Percentiles rank a stretch among this genome's conserved stretches.
Conservation (phyloP, 2,329 filamentous ascomycete species). For the Gyromitra esculenta region DNA sequence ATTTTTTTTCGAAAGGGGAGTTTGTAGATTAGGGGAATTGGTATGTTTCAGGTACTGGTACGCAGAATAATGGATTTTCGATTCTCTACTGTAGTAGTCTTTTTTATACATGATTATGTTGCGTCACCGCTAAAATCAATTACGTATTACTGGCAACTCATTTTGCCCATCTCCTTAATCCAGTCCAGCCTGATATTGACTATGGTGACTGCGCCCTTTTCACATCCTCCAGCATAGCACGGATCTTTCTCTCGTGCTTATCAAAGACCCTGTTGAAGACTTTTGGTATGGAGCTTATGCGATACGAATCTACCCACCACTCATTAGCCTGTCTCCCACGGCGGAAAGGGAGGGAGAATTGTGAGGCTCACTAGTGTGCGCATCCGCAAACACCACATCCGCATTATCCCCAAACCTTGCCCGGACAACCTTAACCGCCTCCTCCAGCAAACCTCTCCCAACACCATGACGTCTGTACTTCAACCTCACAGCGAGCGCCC, state of each 20-base stretch:
- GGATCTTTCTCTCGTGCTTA: conserved; percentile 37
- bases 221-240: conserved; percentile 39
- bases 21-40: conserved; percentile 16
- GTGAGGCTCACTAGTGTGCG: conserved; percentile 38
- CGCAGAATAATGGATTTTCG: conserved; percentile 8
- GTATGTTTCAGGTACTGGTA: background rate
- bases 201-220: conserved; percentile 32
- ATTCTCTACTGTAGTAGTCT: background rate
- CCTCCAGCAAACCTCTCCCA: conserved; percentile 43
- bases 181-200: background rate
- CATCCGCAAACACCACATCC: conserved; percentile 37
- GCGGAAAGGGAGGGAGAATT: background rate
- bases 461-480: conserved; percentile 44
- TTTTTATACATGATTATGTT: conserved; percentile 12
- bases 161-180: background rate
- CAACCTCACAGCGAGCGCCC: conserved; percentile 42
- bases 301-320: conserved; percentile 35
- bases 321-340: background rate
- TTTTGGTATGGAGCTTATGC: conserved; percentile 36
- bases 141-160: conserved; percentile 5
- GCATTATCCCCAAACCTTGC: conserved; percentile 29
- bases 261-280: conserved; percentile 46
- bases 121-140: background rate
- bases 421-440: conserved; percentile 38
- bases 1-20: background rate